Base-by-base conservation (phyloP, 208 protist species). In the Trypanosomatidae sp. region DNA sequence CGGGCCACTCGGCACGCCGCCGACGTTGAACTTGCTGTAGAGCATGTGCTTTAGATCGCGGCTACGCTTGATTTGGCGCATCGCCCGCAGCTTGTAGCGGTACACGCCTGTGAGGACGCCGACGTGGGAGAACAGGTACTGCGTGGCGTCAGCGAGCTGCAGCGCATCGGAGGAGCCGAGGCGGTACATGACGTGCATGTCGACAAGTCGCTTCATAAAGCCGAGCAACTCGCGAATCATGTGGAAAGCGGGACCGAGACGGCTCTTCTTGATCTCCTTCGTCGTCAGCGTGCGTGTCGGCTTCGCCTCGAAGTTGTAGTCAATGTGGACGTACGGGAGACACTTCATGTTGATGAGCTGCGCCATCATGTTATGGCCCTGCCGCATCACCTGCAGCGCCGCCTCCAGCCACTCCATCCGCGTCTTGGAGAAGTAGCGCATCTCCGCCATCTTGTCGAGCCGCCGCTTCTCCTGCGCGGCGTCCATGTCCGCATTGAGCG, bases 281-380 rank as follows among this genome's bases (percentile, higher is more conserved):
- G 99, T 99, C 19, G 99, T 99, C 25, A 99, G 91, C 22, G 99
- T 99, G 76, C 99, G 99, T 17, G 99, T 99, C 19, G 99, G 99
- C 84, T 99, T 99, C 41, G 99, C 92, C 84, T 99, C 99, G 92
- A 99, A 99, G 91, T 99, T 99, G 94, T 99, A 99, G 88, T 99
- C 99, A 53, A 99, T 96, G 87, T 99, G 99, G n/a, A 99, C 91
- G 84, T 99, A 99, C 71, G 99, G 99, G 39, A 99, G 82, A 75
- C 99, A 99, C 92, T 99, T 99, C 77, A 99, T 92, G 83, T 99
- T 99, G 85, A 99, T 99, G 25, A 99, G 92, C 68, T 99, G 98
- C 58, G 99, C 99, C 15, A 99, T 94, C 98, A 99, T 99, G 89
- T 99, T 99, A 90, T 99, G 99, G 58, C 99, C 99, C 92, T 99